Conservation (phyloP, 352 stramenopile genomes). For the Thalassiosira livingstoniorum region DNA sequence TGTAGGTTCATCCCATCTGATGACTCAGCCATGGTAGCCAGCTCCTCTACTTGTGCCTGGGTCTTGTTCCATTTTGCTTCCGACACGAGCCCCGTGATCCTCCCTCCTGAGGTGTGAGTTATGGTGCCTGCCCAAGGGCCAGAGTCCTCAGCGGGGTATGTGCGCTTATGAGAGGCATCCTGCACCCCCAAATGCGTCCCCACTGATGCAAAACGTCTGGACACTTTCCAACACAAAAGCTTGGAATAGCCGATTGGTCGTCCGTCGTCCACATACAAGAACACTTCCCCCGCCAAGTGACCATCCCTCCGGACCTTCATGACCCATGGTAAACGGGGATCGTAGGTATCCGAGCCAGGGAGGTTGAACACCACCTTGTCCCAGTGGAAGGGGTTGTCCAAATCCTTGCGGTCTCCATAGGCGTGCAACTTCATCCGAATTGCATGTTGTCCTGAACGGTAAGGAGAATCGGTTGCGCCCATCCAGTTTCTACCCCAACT, state of each 20-base stretch:
- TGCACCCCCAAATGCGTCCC: constrained; percentile 43
- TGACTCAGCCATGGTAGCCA: background rate
- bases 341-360: background rate
- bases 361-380: constrained; percentile 35
- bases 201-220: background rate
- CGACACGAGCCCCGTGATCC: background rate
- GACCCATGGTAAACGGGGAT: constrained; percentile 22
- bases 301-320: background rate
- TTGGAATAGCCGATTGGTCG: constrained; percentile 1
- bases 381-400: constrained; percentile 30
- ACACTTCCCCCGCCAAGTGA: background rate
- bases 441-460: constrained; percentile 11
- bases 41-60: background rate
- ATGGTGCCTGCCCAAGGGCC: constrained; percentile 56
- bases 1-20: constrained; percentile 1
- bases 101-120: background rate
- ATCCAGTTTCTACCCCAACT: constrained; percentile 45
- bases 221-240: constrained; percentile 17
- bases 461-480: constrained; percentile 42
- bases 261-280: constrained; percentile 48
- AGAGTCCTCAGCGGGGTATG: constrained; percentile 16
- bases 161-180: constrained; percentile 55
- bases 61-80: background rate
- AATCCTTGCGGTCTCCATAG: constrained; percentile 12
- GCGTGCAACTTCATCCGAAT: background rate